Conservation (phyloP, 2,329 filamentous ascomycete species). For the Fusarium torreyae region DNA sequence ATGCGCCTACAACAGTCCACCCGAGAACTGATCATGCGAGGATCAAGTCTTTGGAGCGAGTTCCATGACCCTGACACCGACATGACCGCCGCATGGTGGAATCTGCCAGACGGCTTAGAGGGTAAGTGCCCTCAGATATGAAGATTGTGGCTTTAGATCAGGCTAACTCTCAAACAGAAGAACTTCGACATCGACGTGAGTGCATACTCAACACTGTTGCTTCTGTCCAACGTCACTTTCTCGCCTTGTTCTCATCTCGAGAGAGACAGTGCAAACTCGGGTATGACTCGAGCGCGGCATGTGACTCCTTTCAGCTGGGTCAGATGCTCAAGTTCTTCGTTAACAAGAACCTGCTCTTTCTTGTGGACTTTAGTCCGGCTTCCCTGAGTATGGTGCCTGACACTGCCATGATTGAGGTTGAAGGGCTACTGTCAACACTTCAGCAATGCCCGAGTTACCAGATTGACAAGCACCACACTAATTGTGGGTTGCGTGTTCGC, state of each 20-base stretch:
- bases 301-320: conserved; percentile 84
- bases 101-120: conserved; percentile 78
- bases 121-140: conserved; percentile 57
- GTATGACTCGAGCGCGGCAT: conserved; percentile 79
- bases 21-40: conserved; percentile 75
- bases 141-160: neutral
- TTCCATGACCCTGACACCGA: conserved; percentile 54
- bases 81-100: conserved; percentile 75
- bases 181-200: conserved; percentile 76
- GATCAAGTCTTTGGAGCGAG: conserved; percentile 71
- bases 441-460: conserved; percentile 80
- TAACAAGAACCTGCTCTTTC: conserved; percentile 71
- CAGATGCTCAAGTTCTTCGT: conserved; percentile 82
- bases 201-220: conserved; percentile 78
- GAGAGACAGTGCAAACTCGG: conserved; percentile 78
- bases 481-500: conserved; percentile 78
- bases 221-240: conserved; percentile 78
- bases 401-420: conserved; percentile 72
- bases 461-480: conserved; percentile 79
- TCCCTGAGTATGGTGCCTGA: conserved; percentile 63
- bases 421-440: conserved; percentile 71
- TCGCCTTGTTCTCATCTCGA: conserved; percentile 77
- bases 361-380: conserved; percentile 69
- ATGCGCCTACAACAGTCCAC: conserved; percentile 73
- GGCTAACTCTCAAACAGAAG: conserved; percentile 61